Conservation (phyloP, 768 basidiomycete species). For the Lanmaoa rubissima region DNA sequence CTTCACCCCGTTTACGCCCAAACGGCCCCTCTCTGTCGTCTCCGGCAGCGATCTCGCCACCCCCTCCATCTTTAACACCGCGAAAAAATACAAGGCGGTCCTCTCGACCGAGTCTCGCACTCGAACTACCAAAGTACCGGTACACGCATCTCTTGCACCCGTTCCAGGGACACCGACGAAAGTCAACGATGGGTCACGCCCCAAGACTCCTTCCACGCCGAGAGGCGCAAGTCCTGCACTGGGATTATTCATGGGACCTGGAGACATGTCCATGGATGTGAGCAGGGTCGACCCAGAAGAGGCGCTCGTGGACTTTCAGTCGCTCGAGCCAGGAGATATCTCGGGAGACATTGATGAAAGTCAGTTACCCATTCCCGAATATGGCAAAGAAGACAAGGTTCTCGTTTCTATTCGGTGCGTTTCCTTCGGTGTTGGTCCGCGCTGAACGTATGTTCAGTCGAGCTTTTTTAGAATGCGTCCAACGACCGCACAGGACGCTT, state of each 20-base stretch:
- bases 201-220: slow-evolving; percentile 55
- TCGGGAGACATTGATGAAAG: slow-evolving; percentile 68
- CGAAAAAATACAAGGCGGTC: slow-evolving; percentile 69
- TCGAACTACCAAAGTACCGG: slow-evolving; percentile 31
- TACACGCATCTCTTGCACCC: slow-evolving; percentile 36
- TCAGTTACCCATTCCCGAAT: slow-evolving; percentile 43
- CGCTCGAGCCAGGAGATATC: too few species aligned
- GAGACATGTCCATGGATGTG: slow-evolving; percentile 66
- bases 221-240: slow-evolving; percentile 48
- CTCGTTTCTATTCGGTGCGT: slow-evolving; percentile 77
- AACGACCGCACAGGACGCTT: slow-evolving; percentile 48
- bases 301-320: too few species aligned
- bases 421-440: neutral
- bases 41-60: slow-evolving; percentile 37
- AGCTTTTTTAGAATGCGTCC: slow-evolving; percentile 57
- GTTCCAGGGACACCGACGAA: slow-evolving; percentile 57
- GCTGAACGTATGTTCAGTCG: slow-evolving; percentile 1
- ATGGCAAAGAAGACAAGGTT: slow-evolving; percentile 81
- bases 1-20: slow-evolving; percentile 53
- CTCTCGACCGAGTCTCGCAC: slow-evolving; percentile 46
- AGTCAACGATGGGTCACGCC: slow-evolving; percentile 37
- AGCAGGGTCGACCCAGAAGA: slow-evolving; percentile 74
- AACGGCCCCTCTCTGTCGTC: slow-evolving; percentile 42
- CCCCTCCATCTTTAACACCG: slow-evolving; percentile 38
- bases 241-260: slow-evolving; percentile 41